These are phyloP conservation scores for Melampsora americana DNA, from an alignment of 1,284 basidiomycete species.

Conservation along the genomic window DNA sequence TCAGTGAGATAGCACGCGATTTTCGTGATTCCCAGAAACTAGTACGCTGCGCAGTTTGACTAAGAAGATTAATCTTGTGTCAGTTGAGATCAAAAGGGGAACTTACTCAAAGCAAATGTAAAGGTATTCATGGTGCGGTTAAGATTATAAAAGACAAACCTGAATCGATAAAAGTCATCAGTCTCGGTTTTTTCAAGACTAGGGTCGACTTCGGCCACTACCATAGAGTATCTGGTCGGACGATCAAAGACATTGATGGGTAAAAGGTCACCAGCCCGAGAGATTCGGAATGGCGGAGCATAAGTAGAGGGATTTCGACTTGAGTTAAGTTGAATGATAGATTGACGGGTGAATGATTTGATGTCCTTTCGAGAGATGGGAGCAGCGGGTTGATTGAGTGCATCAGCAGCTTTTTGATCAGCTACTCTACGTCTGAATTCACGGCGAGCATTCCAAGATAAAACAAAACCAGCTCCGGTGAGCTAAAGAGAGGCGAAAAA, in stretches of 20 bases:
- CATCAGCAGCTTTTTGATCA: constrained; percentile 16
- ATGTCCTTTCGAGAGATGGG: constrained; percentile 26
- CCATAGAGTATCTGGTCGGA: constrained; percentile 16
- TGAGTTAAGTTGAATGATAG: constrained; percentile 37
- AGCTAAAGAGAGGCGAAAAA: background rate
- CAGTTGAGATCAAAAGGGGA: no score
- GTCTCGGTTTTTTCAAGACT: background rate
- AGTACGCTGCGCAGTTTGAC: background rate
- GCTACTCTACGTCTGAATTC: constrained; percentile 37
- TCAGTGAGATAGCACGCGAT: background rate
- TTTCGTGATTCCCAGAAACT: constrained; percentile 1
- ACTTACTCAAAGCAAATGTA: no score
- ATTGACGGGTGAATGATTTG: constrained; percentile 41
- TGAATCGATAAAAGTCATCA: background rate
- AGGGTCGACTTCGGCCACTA: constrained; percentile 27
- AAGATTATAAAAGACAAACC: background rate
- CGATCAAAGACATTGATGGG: constrained; percentile 39
- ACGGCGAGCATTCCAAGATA: constrained; percentile 29
- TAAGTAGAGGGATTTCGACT: background rate
- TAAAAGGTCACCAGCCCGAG: constrained; percentile 5
- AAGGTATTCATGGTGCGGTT: background rate
- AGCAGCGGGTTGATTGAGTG: background rate
- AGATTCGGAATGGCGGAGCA: constrained; percentile 14
- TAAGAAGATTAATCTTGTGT: no score
- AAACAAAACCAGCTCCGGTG: constrained; percentile 33